These are phyloP conservation scores for Candida silvicultrix DNA, from an alignment of 805 yeast genomes.

Conservation along the genomic window DNA sequence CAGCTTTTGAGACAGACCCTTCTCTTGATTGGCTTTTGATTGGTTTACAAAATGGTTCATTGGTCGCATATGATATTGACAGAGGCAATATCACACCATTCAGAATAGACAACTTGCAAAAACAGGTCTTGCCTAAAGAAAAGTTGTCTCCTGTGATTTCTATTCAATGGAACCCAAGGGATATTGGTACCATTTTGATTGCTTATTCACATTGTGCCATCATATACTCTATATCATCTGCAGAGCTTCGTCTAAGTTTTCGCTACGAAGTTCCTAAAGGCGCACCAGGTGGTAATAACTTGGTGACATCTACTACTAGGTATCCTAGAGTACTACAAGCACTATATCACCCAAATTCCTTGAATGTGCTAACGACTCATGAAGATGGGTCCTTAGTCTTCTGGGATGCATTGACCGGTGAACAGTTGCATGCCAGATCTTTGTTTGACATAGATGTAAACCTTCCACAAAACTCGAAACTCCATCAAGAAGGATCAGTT, in stretches of 20 bases:
- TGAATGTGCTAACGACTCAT: constrained; percentile 74
- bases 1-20: constrained; percentile 75
- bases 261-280: constrained; percentile 59
- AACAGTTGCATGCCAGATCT: constrained; percentile 67
- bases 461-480: constrained; percentile 30
- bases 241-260: constrained; percentile 48
- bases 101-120: constrained; percentile 67
- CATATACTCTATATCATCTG: constrained; percentile 58
- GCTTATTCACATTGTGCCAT: constrained; percentile 68
- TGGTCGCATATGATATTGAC: constrained; percentile 75
- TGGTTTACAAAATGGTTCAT: constrained; percentile 73
- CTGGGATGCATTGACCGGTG: constrained; percentile 87
- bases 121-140: constrained; percentile 47
- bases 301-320: constrained; percentile 24
- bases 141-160: constrained; percentile 58
- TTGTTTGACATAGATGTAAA: constrained; percentile 61
- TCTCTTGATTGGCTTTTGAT: constrained; percentile 79
- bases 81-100: constrained; percentile 61
- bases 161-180: constrained; percentile 83
- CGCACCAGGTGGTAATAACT: constrained; percentile 64
- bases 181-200: constrained; percentile 69
- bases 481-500: constrained; percentile 12
- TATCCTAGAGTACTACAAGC: constrained; percentile 45
- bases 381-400: constrained; percentile 81
- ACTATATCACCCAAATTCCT: constrained; percentile 88